Percentiles rank a stretch among this genome's conserved stretches.
Evolutionary conservation across 495 filamentous ascomycete species (phyloP).

Genomic region (Xylaria intraflava): DNA sequence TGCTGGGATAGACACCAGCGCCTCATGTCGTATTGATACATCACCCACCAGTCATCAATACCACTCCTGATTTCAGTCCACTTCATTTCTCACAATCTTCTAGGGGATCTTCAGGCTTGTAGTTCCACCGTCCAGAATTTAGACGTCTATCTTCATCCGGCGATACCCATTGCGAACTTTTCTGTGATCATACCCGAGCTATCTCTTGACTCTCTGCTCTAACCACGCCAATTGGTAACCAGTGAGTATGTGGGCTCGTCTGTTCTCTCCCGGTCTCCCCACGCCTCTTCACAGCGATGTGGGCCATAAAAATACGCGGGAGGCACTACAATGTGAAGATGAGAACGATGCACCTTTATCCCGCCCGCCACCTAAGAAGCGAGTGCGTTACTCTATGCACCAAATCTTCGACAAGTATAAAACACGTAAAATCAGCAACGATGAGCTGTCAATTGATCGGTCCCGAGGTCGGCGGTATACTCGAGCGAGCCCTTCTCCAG

Average conservation of each 20-base stretch:
- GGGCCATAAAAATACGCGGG: not conserved
- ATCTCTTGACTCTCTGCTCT: not conserved
- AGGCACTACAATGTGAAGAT: conserved; percentile 8
- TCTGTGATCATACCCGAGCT: not conserved
- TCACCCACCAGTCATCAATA: not conserved
- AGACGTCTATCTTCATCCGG: not conserved
- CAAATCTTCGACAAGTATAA: conserved; percentile 19
- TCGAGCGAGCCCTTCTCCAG: conserved; percentile 10
- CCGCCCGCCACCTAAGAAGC: conserved; percentile 13
- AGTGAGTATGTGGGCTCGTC: conserved; percentile 5
- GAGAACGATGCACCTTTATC: conserved; percentile 6
- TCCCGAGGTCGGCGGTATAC: conserved; percentile 1
- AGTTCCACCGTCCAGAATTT: not conserved
- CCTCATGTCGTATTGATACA: not conserved
- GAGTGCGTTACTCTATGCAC: conserved; percentile 12
- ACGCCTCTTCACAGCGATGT: conserved; percentile 1
- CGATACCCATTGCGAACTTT: not conserved
- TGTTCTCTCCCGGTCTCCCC: not conserved
- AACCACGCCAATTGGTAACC: not conserved
- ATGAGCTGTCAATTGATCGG: not conserved
- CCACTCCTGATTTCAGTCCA: not conserved
- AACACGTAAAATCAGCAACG: not conserved
- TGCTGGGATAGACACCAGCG: not conserved
- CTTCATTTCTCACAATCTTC: not conserved
- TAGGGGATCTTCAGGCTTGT: not conserved